Base-by-base conservation (phyloP, 805 yeast genomes). In the Babjeviella inositovora region DNA sequence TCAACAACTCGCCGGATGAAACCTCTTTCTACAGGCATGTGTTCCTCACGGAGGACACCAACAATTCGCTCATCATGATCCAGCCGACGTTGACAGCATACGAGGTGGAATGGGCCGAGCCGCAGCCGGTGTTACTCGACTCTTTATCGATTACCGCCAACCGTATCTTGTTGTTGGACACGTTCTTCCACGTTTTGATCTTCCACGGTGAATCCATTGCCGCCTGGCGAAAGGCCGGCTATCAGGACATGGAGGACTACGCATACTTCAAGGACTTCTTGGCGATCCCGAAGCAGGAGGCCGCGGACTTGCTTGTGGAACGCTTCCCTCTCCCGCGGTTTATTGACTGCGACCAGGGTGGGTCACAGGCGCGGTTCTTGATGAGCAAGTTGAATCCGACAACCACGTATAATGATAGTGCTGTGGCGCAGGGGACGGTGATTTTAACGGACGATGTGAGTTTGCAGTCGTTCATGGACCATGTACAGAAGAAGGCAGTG, bases 271-370 rank as follows among this genome's bases (percentile, higher is more conserved):
- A 60, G 32, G 64, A 57, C 16, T 70, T 71, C 32, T 47, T 72
- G 27, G 71, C 65, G 25, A 61, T 57, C 14, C 81, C 82, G 10
- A 64, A 70, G 34, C 44, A 50, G 26, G 81, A 71, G 34, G 81
- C 80, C 7, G 69, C 73, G 29, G 71, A 66, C 23, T 53, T 73
- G 16, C 50, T 72, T 18, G 53, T 66, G 29, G 81, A 72, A 35
- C 47, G 82, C 34, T 72, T 67, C 52, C 82, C 82, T 25, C 53
- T 72, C 30, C 82, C 82, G 5, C 53, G 82, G 35, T 72, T 70
- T 33, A 69, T 72, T 25, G 80, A 72, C 38, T 69, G 79, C 13
- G 79, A 72, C 34, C 80, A 71, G 40, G 80, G 80, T 25, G 81
- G 80, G 4, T 70, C 80, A 0, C 82, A 72, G 38, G 80, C 81